Percentiles rank a stretch among this genome's conserved stretches.
These are phyloP conservation scores for Tillandsia fasciculata DNA, from an alignment of 176 grass and related monocot species.

Conservation along the genomic window DNA sequence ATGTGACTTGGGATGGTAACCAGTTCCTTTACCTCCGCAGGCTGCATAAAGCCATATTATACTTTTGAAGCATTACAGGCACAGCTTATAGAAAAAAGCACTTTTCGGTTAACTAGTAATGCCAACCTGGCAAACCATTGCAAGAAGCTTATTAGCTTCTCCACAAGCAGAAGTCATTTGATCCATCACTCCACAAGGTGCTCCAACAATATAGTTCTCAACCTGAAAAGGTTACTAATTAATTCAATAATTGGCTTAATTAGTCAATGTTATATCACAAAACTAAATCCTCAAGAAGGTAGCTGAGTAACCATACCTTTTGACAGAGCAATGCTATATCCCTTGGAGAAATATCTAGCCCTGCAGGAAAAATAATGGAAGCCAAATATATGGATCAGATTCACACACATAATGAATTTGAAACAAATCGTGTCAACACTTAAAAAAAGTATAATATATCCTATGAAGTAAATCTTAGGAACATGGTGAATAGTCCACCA, in stretches of 20 bases:
- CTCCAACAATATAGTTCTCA: conserved; percentile 86
- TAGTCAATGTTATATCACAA: not conserved
- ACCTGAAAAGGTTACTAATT: conserved; percentile 38
- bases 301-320: conserved; percentile 34
- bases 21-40: conserved; percentile 94
- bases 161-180: conserved; percentile 99
- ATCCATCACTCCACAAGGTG: conserved; percentile 97
- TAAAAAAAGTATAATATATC: too few relatives aligned
- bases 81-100: not conserved
- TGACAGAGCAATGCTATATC: conserved; percentile 93
- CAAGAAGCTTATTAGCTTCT: conserved; percentile 90
- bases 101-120: conserved; percentile 5
- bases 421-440: too few relatives aligned
- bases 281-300: not conserved
- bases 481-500: too few relatives aligned
- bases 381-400: not conserved
- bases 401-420: not conserved
- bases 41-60: conserved; percentile 43
- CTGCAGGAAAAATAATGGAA: conserved; percentile 16
- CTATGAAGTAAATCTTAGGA: too few relatives aligned
- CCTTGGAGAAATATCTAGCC: conserved; percentile 74
- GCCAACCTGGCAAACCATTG: conserved; percentile 97
- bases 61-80: not conserved
- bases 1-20: conserved; percentile 84
- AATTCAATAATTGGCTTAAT: not conserved